These are phyloP conservation scores for Calonectria fujianensis DNA, from an alignment of 2,329 filamentous ascomycete species.

Conservation along the genomic window DNA sequence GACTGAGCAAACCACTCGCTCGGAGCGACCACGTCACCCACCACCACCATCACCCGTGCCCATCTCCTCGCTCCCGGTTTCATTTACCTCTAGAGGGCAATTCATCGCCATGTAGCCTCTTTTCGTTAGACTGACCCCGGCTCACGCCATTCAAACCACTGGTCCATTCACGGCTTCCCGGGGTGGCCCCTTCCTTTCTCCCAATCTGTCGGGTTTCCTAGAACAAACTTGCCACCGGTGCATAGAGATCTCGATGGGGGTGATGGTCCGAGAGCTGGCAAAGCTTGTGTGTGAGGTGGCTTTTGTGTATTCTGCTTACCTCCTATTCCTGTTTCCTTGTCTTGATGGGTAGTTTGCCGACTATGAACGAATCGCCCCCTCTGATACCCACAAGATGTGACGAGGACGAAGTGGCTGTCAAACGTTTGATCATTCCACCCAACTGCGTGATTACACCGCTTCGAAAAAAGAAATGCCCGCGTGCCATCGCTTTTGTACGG, in stretches of 20 bases:
- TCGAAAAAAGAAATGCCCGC: constrained; percentile 17
- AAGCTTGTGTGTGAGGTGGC: neutral
- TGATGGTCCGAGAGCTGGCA: neutral
- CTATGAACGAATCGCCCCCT: neutral
- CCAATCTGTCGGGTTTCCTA: constrained; percentile 48
- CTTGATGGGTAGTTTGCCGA: neutral
- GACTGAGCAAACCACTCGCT: constrained; percentile 1
- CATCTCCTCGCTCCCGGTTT: neutral
- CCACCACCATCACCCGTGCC: neutral
- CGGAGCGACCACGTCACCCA: constrained; percentile 17
- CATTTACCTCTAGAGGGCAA: neutral
- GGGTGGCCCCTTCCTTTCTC: constrained; percentile 49
- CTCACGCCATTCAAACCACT: constrained; percentile 7
- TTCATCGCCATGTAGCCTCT: too few species aligned
- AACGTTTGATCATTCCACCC: neutral
- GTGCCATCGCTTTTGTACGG: neutral
- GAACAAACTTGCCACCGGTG: constrained; percentile 19
- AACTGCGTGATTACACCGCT: constrained; percentile 14
- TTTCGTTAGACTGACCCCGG: neutral
- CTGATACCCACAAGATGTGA: neutral
- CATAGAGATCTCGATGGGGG: neutral
- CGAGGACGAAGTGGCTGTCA: neutral
- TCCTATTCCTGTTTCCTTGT: neutral
- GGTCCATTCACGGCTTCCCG: constrained; percentile 47
- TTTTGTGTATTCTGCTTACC: neutral